phyloP scores from a whole-genome alignment of 305 asterid genomes.

The Plantago coronopus region DNA sequence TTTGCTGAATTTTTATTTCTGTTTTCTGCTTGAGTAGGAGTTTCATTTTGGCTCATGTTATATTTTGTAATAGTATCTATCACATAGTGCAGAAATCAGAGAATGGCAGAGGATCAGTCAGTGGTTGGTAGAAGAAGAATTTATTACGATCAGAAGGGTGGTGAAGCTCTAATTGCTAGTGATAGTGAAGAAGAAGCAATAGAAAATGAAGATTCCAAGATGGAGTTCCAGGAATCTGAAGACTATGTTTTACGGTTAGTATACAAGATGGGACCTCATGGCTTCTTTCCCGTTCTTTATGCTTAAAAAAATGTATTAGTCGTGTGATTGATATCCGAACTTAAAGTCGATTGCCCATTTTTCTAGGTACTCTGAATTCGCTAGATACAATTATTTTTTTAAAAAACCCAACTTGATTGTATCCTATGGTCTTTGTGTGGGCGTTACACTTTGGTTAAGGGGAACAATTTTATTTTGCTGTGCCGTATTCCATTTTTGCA shows the following conservation, averaged over 20 bases:
- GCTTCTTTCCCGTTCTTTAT: slow-evolving; percentile 17
- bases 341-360: slow-evolving; percentile 11
- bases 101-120: slow-evolving; percentile 96
- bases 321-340: slow-evolving; percentile 15
- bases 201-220: slow-evolving; percentile 82
- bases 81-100: slow-evolving; percentile 68
- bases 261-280: slow-evolving; percentile 25
- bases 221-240: slow-evolving; percentile 76
- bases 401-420: neutral
- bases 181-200: slow-evolving; percentile 90
- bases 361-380: slow-evolving; percentile 14
- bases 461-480: slow-evolving; percentile 3
- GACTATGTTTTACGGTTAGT: slow-evolving; percentile 87
- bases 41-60: slow-evolving; percentile 15
- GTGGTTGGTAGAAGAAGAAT: slow-evolving; percentile 96
- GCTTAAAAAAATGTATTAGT: slow-evolving; percentile 8
- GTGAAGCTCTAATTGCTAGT: slow-evolving; percentile 95
- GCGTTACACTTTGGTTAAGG: slow-evolving; percentile 8
- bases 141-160: slow-evolving; percentile 84
- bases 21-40: neutral
- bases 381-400: slow-evolving; percentile 1
- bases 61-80: slow-evolving; percentile 8
- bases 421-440: slow-evolving; percentile 10
- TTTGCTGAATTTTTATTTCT: neutral
- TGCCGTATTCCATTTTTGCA: neutral